Evolutionary conservation across 2,329 filamentous ascomycete species (phyloP).

Genomic region (Aphanocladium album): DNA sequence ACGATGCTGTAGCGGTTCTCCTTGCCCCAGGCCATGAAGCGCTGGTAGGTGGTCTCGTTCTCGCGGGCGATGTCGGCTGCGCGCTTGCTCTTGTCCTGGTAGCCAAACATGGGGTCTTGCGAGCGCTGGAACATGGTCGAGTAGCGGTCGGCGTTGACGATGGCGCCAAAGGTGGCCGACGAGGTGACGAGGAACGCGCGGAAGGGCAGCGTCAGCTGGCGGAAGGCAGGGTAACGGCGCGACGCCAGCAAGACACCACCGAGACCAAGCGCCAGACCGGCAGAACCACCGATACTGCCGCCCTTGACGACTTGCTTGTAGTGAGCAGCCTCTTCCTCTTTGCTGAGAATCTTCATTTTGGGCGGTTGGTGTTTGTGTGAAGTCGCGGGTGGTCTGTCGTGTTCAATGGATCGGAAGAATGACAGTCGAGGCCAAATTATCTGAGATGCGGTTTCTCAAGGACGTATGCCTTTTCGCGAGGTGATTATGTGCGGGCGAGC

Average conservation of each 20-base stretch:
- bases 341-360: constrained; percentile 90
- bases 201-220: constrained; percentile 80
- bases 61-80: constrained; percentile 49
- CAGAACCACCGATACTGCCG: constrained; percentile 65
- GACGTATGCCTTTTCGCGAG: background rate
- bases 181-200: constrained; percentile 86
- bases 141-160: constrained; percentile 77
- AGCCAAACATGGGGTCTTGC: constrained; percentile 62
- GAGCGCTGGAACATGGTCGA: constrained; percentile 60
- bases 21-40: constrained; percentile 66
- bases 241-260: constrained; percentile 64
- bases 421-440: background rate
- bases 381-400: background rate
- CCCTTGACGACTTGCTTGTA: constrained; percentile 77
- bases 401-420: background rate
- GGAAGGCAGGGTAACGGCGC: constrained; percentile 71
- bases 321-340: constrained; percentile 86
- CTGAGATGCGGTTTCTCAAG: background rate
- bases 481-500: background rate
- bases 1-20: constrained; percentile 86
- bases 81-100: constrained; percentile 59
- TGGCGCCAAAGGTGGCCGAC: constrained; percentile 75
- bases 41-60: constrained; percentile 53
- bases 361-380: background rate
- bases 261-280: constrained; percentile 63